Conservation (phyloP, 768 basidiomycete genomes). For the Strobilomyces confusus region DNA sequence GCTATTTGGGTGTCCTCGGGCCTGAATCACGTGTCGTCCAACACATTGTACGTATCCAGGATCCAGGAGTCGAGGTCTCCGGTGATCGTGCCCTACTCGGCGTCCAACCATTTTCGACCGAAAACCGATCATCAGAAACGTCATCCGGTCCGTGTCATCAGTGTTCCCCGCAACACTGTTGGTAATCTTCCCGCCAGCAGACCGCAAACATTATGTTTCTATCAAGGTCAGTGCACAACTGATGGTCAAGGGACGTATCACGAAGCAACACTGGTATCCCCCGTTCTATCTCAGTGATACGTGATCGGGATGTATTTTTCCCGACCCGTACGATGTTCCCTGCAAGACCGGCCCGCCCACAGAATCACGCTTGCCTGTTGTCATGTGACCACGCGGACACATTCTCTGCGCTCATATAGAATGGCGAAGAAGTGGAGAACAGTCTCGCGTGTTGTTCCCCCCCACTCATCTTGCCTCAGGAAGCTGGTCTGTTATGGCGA, state of each 20-base stretch:
- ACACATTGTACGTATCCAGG: neutral
- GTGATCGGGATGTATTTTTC: neutral
- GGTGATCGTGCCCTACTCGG: neutral
- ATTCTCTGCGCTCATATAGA: slow-evolving; percentile 1
- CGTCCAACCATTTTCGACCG: neutral
- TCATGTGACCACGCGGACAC: slow-evolving; percentile 5
- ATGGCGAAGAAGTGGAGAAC: neutral
- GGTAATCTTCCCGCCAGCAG: neutral
- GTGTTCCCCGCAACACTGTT: neutral
- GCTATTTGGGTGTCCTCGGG: neutral
- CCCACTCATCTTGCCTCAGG: neutral
- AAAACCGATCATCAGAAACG: neutral
- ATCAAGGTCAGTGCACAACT: neutral
- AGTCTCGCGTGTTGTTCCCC: neutral
- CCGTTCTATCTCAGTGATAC: neutral
- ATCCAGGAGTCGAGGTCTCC: neutral
- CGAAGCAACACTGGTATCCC: neutral
- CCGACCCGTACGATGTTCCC: neutral
- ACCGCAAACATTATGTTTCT: neutral
- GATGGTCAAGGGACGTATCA: neutral
- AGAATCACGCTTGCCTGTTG: neutral
- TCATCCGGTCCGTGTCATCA: neutral
- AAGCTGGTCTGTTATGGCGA: neutral
- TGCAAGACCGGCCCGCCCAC: neutral
- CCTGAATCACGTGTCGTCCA: neutral